Conservation (phyloP, 352 stramenopile species). For the Thalassiosira pacifica region DNA sequence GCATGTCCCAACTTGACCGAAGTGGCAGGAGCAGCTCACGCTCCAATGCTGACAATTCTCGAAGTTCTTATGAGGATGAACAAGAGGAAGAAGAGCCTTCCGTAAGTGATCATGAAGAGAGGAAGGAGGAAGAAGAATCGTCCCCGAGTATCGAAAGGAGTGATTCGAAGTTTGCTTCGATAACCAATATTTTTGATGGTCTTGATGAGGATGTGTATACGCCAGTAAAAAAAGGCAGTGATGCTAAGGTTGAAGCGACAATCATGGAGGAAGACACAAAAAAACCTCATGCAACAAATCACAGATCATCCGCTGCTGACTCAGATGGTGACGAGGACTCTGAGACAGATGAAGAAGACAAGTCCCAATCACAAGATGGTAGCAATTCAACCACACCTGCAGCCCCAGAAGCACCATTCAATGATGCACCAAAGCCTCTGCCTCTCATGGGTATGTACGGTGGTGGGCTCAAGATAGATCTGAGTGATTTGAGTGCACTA, state of each 20-base stretch:
- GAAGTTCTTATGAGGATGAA: not conserved
- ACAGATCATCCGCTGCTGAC: slow-evolving; percentile 1
- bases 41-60: not conserved
- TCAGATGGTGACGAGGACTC: slow-evolving; percentile 13
- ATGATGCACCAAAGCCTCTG: not conserved
- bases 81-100: slow-evolving; percentile 6
- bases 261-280: not conserved
- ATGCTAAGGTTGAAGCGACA: not conserved
- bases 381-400: not conserved
- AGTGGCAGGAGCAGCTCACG: no score
- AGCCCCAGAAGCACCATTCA: not conserved
- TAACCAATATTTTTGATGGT: no score
- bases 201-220: not conserved
- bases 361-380: not conserved
- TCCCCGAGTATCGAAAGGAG: not conserved
- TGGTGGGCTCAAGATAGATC: slow-evolving; percentile 10
- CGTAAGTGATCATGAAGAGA: not conserved
- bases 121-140: not conserved
- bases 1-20: not conserved
- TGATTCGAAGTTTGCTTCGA: not conserved
- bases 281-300: no score
- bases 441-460: slow-evolving; percentile 12
- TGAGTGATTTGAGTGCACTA: slow-evolving; percentile 6
- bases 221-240: not conserved
- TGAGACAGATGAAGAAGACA: slow-evolving; percentile 9